These are phyloP conservation scores for Agrocybe pediades DNA, from an alignment of 768 basidiomycete genomes.

Conservation along the genomic window DNA sequence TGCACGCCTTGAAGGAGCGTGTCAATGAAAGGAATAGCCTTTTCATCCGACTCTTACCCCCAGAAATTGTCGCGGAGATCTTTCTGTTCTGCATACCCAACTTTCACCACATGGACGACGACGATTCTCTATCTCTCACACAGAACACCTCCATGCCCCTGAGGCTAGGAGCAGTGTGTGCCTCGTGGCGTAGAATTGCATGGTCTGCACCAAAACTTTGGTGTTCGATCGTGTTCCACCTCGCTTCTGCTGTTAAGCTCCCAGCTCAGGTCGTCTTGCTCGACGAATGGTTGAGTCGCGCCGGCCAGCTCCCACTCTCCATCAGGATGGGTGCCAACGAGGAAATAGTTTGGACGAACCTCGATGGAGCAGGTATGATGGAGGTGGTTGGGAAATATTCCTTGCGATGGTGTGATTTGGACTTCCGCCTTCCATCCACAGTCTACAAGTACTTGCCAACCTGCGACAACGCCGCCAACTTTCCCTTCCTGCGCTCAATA, in stretches of 20 bases:
- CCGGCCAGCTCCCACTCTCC: conserved; percentile 24
- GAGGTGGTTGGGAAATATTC: conserved; percentile 13
- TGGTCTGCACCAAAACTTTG: conserved; percentile 32
- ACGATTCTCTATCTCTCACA: not conserved
- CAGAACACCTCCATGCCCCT: conserved; percentile 17
- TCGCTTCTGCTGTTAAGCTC: conserved; percentile 18
- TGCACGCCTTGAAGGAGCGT: conserved; percentile 13
- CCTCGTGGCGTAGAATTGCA: conserved; percentile 28
- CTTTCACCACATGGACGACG: conserved; percentile 6
- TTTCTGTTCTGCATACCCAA: conserved; percentile 17
- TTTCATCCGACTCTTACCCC: conserved; percentile 17
- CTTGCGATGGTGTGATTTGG: conserved; percentile 16
- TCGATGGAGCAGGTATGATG: conserved; percentile 15
- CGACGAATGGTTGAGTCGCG: conserved; percentile 28
- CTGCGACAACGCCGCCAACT: conserved; percentile 9
- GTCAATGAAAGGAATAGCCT: conserved; percentile 18
- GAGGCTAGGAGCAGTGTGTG: conserved; percentile 26
- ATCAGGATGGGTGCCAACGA: conserved; percentile 17
- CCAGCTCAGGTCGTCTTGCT: conserved; percentile 20
- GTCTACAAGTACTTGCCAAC: conserved; percentile 17
- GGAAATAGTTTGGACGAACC: conserved; percentile 16
- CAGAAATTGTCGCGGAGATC: conserved; percentile 22
- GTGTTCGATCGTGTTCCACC: conserved; percentile 19
- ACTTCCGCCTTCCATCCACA: conserved; percentile 18
- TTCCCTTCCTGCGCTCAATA: conserved; percentile 16